A percentile compares a stretch with the other conserved stretches of the same genome.
Conservation (phyloP, 2,329 filamentous ascomycete genomes). For the Pestalotiopsis fici region DNA sequence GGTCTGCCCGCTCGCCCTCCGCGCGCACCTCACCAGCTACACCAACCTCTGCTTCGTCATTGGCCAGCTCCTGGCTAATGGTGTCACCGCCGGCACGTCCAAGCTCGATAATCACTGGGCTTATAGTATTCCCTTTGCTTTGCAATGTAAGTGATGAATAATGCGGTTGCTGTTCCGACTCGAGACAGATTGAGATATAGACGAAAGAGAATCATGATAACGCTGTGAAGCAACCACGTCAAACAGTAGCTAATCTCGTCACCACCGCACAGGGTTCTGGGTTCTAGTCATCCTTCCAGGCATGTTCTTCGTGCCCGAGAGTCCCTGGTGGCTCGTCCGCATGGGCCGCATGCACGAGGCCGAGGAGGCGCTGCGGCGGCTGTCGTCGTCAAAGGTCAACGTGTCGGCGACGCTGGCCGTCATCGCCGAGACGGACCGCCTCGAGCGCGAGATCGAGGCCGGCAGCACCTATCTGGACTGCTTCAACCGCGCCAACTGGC, state of each 20-base stretch:
- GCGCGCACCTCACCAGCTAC: conserved; percentile 59
- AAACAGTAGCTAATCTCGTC: too few species aligned
- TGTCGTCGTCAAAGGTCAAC: conserved; percentile 49
- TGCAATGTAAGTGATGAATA: conserved; percentile 38
- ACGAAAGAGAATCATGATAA: too few species aligned
- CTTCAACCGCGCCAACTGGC: conserved; percentile 47
- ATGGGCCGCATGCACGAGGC: conserved; percentile 42
- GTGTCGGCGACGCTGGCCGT: conserved; percentile 50
- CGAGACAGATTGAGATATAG: too few species aligned
- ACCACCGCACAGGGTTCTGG: conserved; percentile 38
- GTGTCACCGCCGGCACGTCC: conserved; percentile 43
- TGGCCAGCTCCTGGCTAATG: conserved; percentile 57
- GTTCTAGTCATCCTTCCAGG: conserved; percentile 44
- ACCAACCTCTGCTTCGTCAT: conserved; percentile 66
- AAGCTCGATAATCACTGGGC: conserved; percentile 45
- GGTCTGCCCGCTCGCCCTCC: conserved; percentile 58
- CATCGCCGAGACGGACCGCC: conserved; percentile 58
- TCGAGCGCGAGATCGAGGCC: conserved; percentile 52
- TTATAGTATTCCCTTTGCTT: conserved; percentile 48
- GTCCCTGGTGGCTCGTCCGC: conserved; percentile 51
- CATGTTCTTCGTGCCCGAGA: conserved; percentile 48
- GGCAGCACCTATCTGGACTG: conserved; percentile 53
- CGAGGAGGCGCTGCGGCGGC: conserved; percentile 35
- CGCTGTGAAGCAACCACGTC: too few species aligned
- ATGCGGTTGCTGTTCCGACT: too few species aligned